phyloP scores from a whole-genome alignment of 495 filamentous ascomycete genomes.

The Emericellopsis terricola region DNA sequence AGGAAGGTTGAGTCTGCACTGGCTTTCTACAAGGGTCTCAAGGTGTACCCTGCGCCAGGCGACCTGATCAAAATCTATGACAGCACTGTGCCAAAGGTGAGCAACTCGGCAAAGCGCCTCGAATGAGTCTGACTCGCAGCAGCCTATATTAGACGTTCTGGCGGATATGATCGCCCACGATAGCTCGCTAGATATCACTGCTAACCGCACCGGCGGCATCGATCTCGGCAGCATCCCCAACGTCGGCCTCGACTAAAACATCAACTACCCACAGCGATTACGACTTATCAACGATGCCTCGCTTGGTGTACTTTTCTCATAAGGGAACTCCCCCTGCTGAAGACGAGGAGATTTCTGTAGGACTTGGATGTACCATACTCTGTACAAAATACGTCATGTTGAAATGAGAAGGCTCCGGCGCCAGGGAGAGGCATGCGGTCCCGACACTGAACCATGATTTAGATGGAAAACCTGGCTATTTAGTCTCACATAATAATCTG shows the following conservation, averaged over 20 bases:
- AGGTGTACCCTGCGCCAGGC: constrained; percentile 87
- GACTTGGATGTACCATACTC: neutral
- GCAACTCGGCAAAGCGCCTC: neutral
- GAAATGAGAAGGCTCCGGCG: too few relatives aligned
- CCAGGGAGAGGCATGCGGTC: too few relatives aligned
- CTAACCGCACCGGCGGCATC: constrained; percentile 17
- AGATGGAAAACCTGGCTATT: too few relatives aligned
- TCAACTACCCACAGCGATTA: neutral
- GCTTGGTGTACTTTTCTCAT: too few relatives aligned
- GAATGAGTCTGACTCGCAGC: neutral
- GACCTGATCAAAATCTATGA: constrained; percentile 95
- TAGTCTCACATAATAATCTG: too few relatives aligned
- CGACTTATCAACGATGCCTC: too few relatives aligned
- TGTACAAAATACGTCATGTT: neutral
- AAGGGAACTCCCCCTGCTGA: neutral
- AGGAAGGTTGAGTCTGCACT: constrained; percentile 71
- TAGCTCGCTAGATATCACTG: constrained; percentile 44
- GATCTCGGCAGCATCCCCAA: constrained; percentile 16
- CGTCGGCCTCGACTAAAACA: constrained; percentile 24
- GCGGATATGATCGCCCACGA: constrained; percentile 97
- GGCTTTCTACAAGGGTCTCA: constrained; percentile 92
- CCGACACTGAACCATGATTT: too few relatives aligned
- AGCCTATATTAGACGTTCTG: constrained; percentile 84
- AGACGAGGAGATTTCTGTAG: neutral
- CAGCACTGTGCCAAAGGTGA: constrained; percentile 84